phyloP scores from a whole-genome alignment of 2,329 filamentous ascomycete species.

The Calonectria hongkongensis region DNA sequence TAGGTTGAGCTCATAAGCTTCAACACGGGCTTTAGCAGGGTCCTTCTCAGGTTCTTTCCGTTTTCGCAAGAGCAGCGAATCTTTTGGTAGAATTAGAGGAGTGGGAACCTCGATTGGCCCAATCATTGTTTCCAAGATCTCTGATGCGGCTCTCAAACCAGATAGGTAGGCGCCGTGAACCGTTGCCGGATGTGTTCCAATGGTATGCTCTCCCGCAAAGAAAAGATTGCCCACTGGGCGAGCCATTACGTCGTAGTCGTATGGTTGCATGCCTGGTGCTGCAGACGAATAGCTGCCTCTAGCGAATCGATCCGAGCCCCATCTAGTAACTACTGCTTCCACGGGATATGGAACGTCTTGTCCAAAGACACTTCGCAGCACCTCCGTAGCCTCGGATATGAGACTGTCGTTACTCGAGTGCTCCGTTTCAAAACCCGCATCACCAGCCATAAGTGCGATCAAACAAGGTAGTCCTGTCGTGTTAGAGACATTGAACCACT shows the following conservation, averaged over 20 bases:
- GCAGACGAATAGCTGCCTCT: conserved; percentile 97
- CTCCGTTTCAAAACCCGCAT: conserved; percentile 93
- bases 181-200: conserved; percentile 95
- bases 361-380: conserved; percentile 86
- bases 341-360: conserved; percentile 82
- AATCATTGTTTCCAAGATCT: conserved; percentile 86
- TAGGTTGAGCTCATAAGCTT: conserved; percentile 74
- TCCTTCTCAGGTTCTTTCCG: conserved; percentile 72
- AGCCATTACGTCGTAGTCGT: conserved; percentile 96
- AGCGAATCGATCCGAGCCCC: conserved; percentile 94
- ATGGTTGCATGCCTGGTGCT: conserved; percentile 85
- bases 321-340: conserved; percentile 93
- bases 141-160: conserved; percentile 90
- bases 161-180: conserved; percentile 98
- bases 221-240: conserved; percentile 88
- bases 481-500: conserved; percentile 97
- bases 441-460: conserved; percentile 95
- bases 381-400: conserved; percentile 85
- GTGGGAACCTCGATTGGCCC: conserved; percentile 86
- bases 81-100: conserved; percentile 83
- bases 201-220: conserved; percentile 98
- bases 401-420: conserved; percentile 83
- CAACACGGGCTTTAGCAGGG: conserved; percentile 70
- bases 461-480: conserved; percentile 92
- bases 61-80: conserved; percentile 71